Evolutionary conservation across 2,329 filamentous ascomycete species (phyloP), one percentile per base, ranked within the genome.

Genomic region (Mycogone perniciosa): DNA sequence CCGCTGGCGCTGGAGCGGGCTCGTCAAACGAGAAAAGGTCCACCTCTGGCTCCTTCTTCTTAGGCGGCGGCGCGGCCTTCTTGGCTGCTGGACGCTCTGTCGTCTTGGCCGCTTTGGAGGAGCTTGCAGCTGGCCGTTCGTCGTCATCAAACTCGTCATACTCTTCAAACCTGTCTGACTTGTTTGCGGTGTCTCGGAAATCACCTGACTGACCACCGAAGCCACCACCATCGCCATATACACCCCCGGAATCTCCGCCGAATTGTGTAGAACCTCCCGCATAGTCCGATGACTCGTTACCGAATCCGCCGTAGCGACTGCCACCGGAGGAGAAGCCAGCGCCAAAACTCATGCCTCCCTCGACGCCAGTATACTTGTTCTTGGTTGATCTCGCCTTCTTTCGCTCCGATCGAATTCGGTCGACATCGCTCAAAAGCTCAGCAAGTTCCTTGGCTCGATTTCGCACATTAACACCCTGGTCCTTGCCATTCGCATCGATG

Each of bases 71-170:
- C 6, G 68, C 62, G 7, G 72, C 68, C 61, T 77, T 76, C 51
- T 67, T 68, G 8, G 60, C 59, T 5, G 61, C 58, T 13, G 60
- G 56, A 13, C 57, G 63, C 48, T 70, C 68, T 5, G 67, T 59
- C 53, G 60, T 60, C 54, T 64, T 65, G 7, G 65, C 53, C 38
- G 54, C 70, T 60, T 76, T 81, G 33, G 74, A 72, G 27, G 80
- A 70, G 52, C 79, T 72, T 46, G 67, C 61, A 1, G 67, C 62
- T 27, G 73, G 73, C 48, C 70, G 63, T 33, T 76, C 71, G 38
- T 79, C 89, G 62, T 96, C 93, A 50, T 97, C 92, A 62, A 86
- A 92, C 69, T 99, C 93, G 64, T 99, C 91, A 63, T 99, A 99
- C 69, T 96, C 93, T 60, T 97, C 92, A 60, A 96, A 99, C 57